phyloP scores from a whole-genome alignment of 257 asterid species.

The Leonotis leonurus region DNA sequence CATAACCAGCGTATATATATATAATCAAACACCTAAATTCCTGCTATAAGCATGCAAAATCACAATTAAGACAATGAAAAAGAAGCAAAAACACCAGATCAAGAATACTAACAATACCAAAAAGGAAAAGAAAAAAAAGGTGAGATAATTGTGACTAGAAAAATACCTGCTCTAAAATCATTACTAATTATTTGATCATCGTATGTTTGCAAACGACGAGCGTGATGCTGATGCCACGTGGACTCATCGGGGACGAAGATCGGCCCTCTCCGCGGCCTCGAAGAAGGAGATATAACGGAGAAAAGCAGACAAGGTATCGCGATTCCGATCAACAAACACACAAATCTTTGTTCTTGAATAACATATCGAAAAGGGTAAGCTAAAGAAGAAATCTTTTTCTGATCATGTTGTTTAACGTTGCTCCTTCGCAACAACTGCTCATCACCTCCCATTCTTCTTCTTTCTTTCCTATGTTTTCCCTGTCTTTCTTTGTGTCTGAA shows the following conservation, averaged over 20 bases:
- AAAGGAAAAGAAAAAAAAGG: neutral
- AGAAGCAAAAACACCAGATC: neutral
- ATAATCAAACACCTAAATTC: neutral
- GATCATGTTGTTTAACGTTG: constrained; percentile 6
- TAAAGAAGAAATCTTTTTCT: neutral
- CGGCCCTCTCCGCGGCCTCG: constrained; percentile 1
- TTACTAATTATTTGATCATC: constrained; percentile 20
- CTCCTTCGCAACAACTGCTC: constrained; percentile 19
- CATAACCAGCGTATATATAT: no score
- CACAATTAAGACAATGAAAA: neutral
- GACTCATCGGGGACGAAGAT: constrained; percentile 18
- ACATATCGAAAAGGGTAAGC: constrained; percentile 38
- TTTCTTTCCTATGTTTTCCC: neutral
- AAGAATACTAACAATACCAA: neutral
- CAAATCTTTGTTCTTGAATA: constrained; percentile 43
- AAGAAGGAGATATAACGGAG: constrained; percentile 16
- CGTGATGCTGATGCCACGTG: constrained; percentile 10
- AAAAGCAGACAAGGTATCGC: constrained; percentile 31
- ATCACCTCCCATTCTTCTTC: constrained; percentile 39
- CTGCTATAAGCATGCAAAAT: neutral
- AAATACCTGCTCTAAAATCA: constrained; percentile 35
- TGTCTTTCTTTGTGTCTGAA: neutral
- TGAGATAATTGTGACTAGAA: no score
- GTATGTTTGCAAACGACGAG: constrained; percentile 12
- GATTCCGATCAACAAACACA: constrained; percentile 47